phyloP scores from a whole-genome alignment of 495 filamentous ascomycete genomes.

The Podospora australis region DNA sequence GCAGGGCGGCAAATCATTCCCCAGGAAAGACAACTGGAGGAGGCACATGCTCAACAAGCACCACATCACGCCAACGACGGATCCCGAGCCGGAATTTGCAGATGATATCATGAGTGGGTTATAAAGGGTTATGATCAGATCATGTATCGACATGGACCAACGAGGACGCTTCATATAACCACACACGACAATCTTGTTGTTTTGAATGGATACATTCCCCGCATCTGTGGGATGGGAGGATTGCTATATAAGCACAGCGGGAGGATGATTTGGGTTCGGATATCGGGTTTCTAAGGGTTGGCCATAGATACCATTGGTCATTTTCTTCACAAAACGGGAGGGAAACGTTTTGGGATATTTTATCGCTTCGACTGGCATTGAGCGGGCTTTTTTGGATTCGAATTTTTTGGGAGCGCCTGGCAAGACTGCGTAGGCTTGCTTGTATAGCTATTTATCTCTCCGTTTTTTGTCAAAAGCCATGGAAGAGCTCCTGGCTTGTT shows the following conservation, averaged over 20 bases:
- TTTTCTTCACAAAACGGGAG: background rate
- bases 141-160: background rate
- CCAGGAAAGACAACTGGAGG: slow-evolving; percentile 47
- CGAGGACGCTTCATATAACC: too few relatives aligned
- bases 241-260: too few relatives aligned
- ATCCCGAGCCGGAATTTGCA: slow-evolving; percentile 21
- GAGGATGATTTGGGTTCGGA: background rate
- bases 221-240: too few relatives aligned
- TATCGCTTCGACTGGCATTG: slow-evolving; percentile 1
- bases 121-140: slow-evolving; percentile 5
- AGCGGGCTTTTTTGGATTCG: background rate
- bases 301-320: background rate
- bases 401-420: slow-evolving; percentile 1
- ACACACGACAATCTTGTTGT: too few relatives aligned
- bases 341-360: background rate
- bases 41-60: slow-evolving; percentile 48
- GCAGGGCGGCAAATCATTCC: slow-evolving; percentile 42
- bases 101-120: slow-evolving; percentile 18
- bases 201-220: too few relatives aligned
- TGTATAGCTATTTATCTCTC: slow-evolving; percentile 1
- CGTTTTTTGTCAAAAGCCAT: background rate
- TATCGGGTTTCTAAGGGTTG: background rate
- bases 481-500: slow-evolving; percentile 3
- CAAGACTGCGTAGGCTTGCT: background rate
- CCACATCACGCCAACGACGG: slow-evolving; percentile 22